Conservation (phyloP, 2,329 filamentous ascomycete species). For the Hypoxylon sp. region DNA sequence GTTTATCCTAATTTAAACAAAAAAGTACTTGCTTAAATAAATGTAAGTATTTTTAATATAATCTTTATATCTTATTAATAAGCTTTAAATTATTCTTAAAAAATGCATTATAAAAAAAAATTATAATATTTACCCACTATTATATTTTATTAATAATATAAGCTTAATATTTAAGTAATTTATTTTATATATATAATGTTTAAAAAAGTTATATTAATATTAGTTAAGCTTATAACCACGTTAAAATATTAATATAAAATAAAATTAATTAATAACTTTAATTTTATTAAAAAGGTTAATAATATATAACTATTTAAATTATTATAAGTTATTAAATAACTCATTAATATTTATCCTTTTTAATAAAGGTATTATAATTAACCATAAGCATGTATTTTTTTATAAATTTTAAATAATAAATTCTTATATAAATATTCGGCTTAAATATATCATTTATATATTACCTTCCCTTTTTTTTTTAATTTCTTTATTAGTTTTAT, state of each 20-base stretch:
- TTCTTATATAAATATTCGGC: conserved; percentile 3
- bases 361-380: conserved; percentile 8
- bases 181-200: not conserved
- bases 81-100: not conserved
- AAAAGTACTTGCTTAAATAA: not conserved
- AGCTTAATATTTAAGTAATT: not conserved
- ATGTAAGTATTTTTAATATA: not conserved
- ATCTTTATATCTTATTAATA: not conserved
- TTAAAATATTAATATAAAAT: not conserved
- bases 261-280: not conserved
- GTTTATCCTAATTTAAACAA: not conserved
- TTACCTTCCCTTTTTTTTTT: not conserved
- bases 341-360: conserved; percentile 1
- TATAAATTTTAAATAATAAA: not conserved
- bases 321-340: too few species aligned
- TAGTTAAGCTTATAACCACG: not conserved
- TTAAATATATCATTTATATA: not conserved
- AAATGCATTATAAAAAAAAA: not conserved
- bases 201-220: not conserved
- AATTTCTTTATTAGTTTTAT: not conserved
- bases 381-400: not conserved
- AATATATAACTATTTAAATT: not conserved
- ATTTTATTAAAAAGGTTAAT: not conserved
- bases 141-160: too few species aligned
- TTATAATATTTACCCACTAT: not conserved